Evolutionary conservation across 768 basidiomycete species (phyloP), one percentile per base, ranked within the genome.

Genomic region (Boletus vinaceobasis): DNA sequence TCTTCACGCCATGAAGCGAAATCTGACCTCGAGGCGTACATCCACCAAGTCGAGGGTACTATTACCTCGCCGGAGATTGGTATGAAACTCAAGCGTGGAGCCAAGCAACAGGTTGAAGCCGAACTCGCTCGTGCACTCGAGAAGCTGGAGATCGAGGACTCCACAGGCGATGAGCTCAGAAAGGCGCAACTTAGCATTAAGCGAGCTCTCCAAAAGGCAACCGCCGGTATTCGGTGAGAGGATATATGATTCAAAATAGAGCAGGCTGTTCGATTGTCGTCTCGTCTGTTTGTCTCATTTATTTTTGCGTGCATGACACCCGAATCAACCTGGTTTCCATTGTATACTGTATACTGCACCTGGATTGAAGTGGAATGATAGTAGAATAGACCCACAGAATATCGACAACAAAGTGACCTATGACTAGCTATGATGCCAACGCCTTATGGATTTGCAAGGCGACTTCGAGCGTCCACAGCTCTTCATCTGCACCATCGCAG

Each of bases 31-130:
- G 97, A 99, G 79, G 86, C 93, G 36, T 98, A 98, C 79, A 82
- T 99, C 68, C 93, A 96, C 79, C 90, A 93, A 73, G 93, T 98
- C 66, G 94, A 97, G 82, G 81, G 83, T 71, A 96, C 93, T 56
- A 95, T 98, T 77, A 93, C 93, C 50, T 91, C 90, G 26, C 94
- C 94, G 48, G 95, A 97, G 75, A 91, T 97, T 64, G 90, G 92
- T 68, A 90, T 95, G 87, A 98, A 98, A 80, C 88, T 98, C 75
- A 98, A 98, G 85, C 89, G 96, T 57, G 94, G 94, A 67, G 91
- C 94, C 50, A 94, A 94, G 79, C 73, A 79, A 33, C 91, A 95
- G 73, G 92, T 99, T 63, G 97, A 99, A 81, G 82, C 89, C 60
- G 97, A 98, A 79, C 93, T 99, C 59, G 95, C 97, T 49, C 91